Evolutionary conservation across 129 eudicot species (phyloP).

Genomic region (Helichrysum umbraculigerum): DNA sequence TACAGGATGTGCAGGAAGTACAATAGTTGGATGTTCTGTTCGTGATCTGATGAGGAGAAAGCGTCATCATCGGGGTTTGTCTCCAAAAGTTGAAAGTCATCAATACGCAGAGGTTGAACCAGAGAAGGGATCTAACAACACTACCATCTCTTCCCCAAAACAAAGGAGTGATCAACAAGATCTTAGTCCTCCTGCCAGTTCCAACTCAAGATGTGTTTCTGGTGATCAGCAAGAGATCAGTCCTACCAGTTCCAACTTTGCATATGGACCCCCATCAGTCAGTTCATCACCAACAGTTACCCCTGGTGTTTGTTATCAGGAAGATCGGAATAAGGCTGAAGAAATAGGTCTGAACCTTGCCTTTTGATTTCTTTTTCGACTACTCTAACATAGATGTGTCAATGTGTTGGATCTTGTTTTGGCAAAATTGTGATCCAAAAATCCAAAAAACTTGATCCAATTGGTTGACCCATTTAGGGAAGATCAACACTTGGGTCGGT

Average conservation of each 20-base stretch:
- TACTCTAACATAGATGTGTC: not conserved
- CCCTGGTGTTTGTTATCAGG: slow-evolving; percentile 6
- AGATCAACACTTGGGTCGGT: not conserved
- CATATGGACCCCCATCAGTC: slow-evolving; percentile 32
- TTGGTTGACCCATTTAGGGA: slow-evolving; percentile 13
- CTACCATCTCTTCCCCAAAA: slow-evolving; percentile 27
- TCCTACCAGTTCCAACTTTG: slow-evolving; percentile 25
- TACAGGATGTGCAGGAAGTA: slow-evolving; percentile 30
- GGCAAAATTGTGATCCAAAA: not conserved
- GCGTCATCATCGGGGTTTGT: slow-evolving; percentile 50
- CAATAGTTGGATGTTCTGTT: slow-evolving; percentile 56
- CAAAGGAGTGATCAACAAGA: slow-evolving; percentile 30
- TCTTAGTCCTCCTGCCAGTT: slow-evolving; percentile 13
- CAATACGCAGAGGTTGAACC: slow-evolving; percentile 24
- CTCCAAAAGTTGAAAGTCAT: slow-evolving; percentile 35
- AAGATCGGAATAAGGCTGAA: slow-evolving; percentile 28
- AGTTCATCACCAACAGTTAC: slow-evolving; percentile 23
- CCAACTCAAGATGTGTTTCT: slow-evolving; percentile 14
- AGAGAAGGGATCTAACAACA: slow-evolving; percentile 24
- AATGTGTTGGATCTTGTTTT: not conserved
- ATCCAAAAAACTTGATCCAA: not conserved
- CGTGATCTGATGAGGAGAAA: slow-evolving; percentile 96
- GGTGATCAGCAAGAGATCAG: slow-evolving; percentile 31
- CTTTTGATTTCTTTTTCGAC: slow-evolving; percentile 3
- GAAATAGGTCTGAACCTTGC: slow-evolving; percentile 39